Conservation (phyloP, 2,329 filamentous ascomycete genomes). For the Trichoderma gracile region DNA sequence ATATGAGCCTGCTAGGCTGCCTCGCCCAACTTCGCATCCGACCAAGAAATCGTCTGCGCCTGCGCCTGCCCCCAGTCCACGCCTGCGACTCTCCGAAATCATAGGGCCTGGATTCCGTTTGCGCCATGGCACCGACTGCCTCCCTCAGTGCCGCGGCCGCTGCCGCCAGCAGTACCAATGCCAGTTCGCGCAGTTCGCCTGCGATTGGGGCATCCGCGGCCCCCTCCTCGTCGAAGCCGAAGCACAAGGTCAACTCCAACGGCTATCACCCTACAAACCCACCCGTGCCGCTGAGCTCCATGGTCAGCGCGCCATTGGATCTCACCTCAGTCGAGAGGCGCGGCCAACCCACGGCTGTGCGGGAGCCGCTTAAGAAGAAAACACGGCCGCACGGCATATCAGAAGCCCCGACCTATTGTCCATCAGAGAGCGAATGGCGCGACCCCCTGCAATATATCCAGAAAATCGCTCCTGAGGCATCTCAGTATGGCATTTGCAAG, state of each 20-base stretch:
- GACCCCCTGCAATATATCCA: slow-evolving; percentile 92
- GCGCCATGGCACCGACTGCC: slow-evolving; percentile 45
- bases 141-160: slow-evolving; percentile 41
- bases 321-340: slow-evolving; percentile 88
- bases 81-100: slow-evolving; percentile 16
- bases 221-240: slow-evolving; percentile 48
- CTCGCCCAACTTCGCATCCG: not conserved
- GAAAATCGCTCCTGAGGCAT: slow-evolving; percentile 85
- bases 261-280: slow-evolving; percentile 54
- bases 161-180: slow-evolving; percentile 47
- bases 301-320: slow-evolving; percentile 68
- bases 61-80: slow-evolving; percentile 21
- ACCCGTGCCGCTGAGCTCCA: slow-evolving; percentile 55
- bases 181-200: slow-evolving; percentile 56
- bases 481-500: slow-evolving; percentile 89
- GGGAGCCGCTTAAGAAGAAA: slow-evolving; percentile 75
- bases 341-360: slow-evolving; percentile 74
- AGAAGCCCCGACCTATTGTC: slow-evolving; percentile 87
- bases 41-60: slow-evolving; percentile 13
- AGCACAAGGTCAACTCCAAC: slow-evolving; percentile 55
- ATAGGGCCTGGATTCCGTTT: slow-evolving; percentile 22
- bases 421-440: slow-evolving; percentile 90
- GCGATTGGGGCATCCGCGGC: slow-evolving; percentile 42
- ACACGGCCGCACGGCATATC: slow-evolving; percentile 79
- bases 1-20: slow-evolving; percentile 21